Percentiles rank a stretch among this genome's conserved stretches.
Conservation (phyloP, 768 basidiomycete genomes). For the Mycena albidolilacea region DNA sequence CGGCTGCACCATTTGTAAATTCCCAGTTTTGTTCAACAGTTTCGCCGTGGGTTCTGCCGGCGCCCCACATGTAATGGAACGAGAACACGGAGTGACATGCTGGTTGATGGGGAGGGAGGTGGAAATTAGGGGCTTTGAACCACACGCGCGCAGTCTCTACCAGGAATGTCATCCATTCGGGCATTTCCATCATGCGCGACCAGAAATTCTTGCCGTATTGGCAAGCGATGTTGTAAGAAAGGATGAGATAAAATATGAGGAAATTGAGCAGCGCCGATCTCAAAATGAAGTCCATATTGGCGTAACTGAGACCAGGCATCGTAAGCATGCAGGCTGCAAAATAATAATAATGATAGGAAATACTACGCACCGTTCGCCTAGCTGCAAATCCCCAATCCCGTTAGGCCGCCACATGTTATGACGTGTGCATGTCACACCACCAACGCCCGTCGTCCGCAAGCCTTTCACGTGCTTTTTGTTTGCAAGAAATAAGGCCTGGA, state of each 20-base stretch:
- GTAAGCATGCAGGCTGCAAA: too few relatives aligned
- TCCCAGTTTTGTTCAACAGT: too few relatives aligned
- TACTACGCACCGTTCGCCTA: slow-evolving; percentile 32
- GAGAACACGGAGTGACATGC: too few relatives aligned
- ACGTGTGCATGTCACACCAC: not conserved
- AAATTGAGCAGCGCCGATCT: slow-evolving; percentile 11
- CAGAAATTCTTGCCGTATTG: slow-evolving; percentile 22
- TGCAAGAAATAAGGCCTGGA: slow-evolving; percentile 7
- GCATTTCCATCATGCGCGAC: not conserved
- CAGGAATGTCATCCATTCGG: not conserved
- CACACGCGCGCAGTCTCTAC: not conserved
- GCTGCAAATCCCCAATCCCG: slow-evolving; percentile 40
- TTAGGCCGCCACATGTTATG: slow-evolving; percentile 30
- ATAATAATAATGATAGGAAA: not conserved
- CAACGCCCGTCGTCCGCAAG: slow-evolving; percentile 17
- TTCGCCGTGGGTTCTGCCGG: too few relatives aligned
- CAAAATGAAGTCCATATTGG: slow-evolving; percentile 41
- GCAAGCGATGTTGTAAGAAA: slow-evolving; percentile 38
- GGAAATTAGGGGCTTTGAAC: not conserved
- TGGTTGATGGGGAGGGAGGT: too few relatives aligned
- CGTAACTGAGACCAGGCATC: slow-evolving; percentile 21
- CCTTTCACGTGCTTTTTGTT: slow-evolving; percentile 1
- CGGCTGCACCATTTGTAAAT: too few relatives aligned
- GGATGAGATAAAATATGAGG: slow-evolving; percentile 5
- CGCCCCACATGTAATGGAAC: too few relatives aligned